These are phyloP conservation scores for Iberis pinnata DNA, from an alignment of 345 rosid species.

Conservation along the genomic window DNA sequence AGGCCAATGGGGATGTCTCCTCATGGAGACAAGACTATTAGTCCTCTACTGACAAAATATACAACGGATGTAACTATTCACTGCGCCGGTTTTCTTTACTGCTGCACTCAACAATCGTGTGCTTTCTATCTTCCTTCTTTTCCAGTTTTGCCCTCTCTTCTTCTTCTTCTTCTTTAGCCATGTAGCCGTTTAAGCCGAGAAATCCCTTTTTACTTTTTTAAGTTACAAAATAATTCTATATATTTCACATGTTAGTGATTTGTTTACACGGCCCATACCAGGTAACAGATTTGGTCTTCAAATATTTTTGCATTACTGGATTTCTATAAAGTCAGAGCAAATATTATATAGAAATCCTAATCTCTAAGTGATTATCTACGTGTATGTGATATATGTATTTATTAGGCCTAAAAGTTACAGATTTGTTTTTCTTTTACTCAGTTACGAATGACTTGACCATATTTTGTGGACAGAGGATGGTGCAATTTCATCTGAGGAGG, in stretches of 20 bases:
- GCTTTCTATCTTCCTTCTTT: conserved; percentile 1
- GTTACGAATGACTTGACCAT: no score
- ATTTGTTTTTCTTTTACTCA: no score
- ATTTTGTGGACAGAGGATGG: conserved; percentile 42
- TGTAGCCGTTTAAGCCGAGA: conserved; percentile 15
- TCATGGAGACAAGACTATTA: conserved; percentile 29
- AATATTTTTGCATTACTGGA: no score
- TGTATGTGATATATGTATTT: no score
- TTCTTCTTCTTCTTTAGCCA: conserved; percentile 6
- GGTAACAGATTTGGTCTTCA: no score
- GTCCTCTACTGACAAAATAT: conserved; percentile 28
- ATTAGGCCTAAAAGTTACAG: background rate
- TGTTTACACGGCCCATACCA: no score
- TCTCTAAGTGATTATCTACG: no score
- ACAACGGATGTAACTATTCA: conserved; percentile 34
- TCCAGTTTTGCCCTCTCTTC: conserved; percentile 20
- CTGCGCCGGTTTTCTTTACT: conserved; percentile 32
- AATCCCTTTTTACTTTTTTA: background rate
- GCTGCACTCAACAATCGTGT: conserved; percentile 29
- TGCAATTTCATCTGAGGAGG: conserved; percentile 64
- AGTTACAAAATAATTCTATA: background rate
- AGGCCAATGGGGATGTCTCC: conserved; percentile 7
- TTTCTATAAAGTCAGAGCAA: no score
- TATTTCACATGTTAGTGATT: no score
- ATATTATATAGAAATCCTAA: no score